Evolutionary conservation across 2,329 filamentous ascomycete genomes (phyloP).

Genomic region (Fusarium bulbicola): DNA sequence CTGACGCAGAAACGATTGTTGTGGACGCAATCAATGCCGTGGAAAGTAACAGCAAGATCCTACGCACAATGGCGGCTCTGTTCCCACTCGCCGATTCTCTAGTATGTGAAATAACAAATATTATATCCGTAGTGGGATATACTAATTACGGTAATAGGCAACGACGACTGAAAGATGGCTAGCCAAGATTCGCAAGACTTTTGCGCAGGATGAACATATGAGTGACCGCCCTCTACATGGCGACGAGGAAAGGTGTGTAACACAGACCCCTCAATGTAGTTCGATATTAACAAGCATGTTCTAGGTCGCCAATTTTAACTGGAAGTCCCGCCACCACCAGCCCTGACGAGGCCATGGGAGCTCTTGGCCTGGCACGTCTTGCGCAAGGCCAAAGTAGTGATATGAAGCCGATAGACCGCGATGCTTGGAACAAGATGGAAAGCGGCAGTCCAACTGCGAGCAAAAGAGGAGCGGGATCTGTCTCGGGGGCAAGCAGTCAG

Average conservation of each 20-base stretch:
- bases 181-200: slow-evolving; percentile 48
- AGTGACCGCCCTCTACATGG: slow-evolving; percentile 34
- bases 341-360: slow-evolving; percentile 34
- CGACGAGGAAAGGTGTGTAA: slow-evolving; percentile 28
- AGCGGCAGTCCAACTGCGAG: slow-evolving; percentile 25
- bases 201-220: slow-evolving; percentile 41
- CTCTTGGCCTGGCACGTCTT: slow-evolving; percentile 37
- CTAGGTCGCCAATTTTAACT: slow-evolving; percentile 27
- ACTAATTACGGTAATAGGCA: slow-evolving; percentile 39
- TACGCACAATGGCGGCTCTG: slow-evolving; percentile 50
- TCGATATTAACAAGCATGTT: neutral
- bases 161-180: slow-evolving; percentile 52
- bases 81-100: slow-evolving; percentile 53
- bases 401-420: slow-evolving; percentile 26
- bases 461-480: slow-evolving; percentile 23
- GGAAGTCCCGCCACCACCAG: slow-evolving; percentile 35
- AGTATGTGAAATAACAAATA: slow-evolving; percentile 38
- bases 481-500: slow-evolving; percentile 21
- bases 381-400: slow-evolving; percentile 33
- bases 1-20: slow-evolving; percentile 49
- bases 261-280: neutral
- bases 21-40: slow-evolving; percentile 51
- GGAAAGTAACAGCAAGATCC: slow-evolving; percentile 51
- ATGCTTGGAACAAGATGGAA: slow-evolving; percentile 20
- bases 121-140: neutral